Evolutionary conservation across 768 basidiomycete genomes (phyloP).

Genomic region (Podaxis pistillaris): DNA sequence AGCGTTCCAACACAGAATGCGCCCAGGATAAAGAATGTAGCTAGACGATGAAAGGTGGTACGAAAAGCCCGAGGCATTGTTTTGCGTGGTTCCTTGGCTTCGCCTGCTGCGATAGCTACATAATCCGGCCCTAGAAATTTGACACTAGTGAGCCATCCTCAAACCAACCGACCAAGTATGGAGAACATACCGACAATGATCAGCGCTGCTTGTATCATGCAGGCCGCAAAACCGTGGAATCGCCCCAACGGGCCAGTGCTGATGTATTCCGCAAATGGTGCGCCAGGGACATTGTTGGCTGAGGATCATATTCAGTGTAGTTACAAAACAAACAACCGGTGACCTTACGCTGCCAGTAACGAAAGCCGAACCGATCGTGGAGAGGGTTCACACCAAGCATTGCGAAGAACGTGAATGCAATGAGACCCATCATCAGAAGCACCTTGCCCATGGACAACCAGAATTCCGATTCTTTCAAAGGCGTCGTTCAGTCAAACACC

Average conservation of each 20-base stretch:
- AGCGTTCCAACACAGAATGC: slow-evolving; percentile 73
- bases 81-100: slow-evolving; percentile 66
- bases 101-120: slow-evolving; percentile 65
- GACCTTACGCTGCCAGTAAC: slow-evolving; percentile 46
- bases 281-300: slow-evolving; percentile 44
- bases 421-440: slow-evolving; percentile 43
- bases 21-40: slow-evolving; percentile 75
- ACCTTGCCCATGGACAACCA: slow-evolving; percentile 56
- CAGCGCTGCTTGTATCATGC: slow-evolving; percentile 59
- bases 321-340: not conserved
- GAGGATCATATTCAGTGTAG: not conserved
- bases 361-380: slow-evolving; percentile 52
- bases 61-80: slow-evolving; percentile 71
- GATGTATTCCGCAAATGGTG: slow-evolving; percentile 58
- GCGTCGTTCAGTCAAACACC: not conserved
- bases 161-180: not conserved
- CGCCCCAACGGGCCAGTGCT: slow-evolving; percentile 53
- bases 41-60: slow-evolving; percentile 76
- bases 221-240: slow-evolving; percentile 63
- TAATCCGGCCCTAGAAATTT: slow-evolving; percentile 45
- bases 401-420: slow-evolving; percentile 53
- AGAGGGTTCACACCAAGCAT: slow-evolving; percentile 62
- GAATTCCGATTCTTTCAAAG: slow-evolving; percentile 47
- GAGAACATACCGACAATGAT: slow-evolving; percentile 48
- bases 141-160: not conserved